Evolutionary conservation across 2,329 filamentous ascomycete species (phyloP), one percentile per base, ranked within the genome.

Genomic region (Colletotrichum sp.): DNA sequence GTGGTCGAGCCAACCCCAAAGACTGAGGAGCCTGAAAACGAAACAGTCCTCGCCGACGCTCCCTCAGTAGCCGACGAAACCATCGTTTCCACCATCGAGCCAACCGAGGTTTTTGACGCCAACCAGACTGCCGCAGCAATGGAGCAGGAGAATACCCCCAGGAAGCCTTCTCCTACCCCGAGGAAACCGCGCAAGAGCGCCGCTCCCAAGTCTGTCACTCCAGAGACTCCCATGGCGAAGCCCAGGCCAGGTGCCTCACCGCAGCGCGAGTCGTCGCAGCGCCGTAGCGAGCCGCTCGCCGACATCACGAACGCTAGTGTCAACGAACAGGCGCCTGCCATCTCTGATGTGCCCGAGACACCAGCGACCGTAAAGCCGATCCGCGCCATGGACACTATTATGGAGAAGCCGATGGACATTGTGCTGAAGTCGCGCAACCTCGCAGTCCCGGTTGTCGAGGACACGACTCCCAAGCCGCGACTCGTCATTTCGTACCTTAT

Each of bases 401-500:
- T 98, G 79, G 96, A 98, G 82, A 95, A 92, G 83, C 96, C 96
- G 0, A 96, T 98, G 93, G 96, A 98, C 81, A 98, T 99, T 79
- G 93, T 98, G 65, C 89, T 98, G 75, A 96, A 98, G 85, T 95
- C 96, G 64, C 93, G 96, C 76, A 94, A 93, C 39, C 88, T 93
- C 81, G 89, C 92, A 3, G 88, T 92, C 30, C 90, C 91, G 0
- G 86, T 92, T n/a, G 91, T 95, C 59, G 95, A 98, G 83, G 92
- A 95, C 30, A 91, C 90, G 1, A 93, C 91, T 1, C 95, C 96
- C 2, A 98, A 96, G 83, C 89, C 95, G 69, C 94, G 97, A 69
- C 96, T 97, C 78, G 96, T 99, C 70, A 96, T 99, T 79, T 97
- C 95, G 21, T 95, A 98, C 83, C 89, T 99, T 65, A 93, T 98